phyloP scores from a whole-genome alignment of 805 yeast species.

The Nakazawaea laoshanensis region DNA sequence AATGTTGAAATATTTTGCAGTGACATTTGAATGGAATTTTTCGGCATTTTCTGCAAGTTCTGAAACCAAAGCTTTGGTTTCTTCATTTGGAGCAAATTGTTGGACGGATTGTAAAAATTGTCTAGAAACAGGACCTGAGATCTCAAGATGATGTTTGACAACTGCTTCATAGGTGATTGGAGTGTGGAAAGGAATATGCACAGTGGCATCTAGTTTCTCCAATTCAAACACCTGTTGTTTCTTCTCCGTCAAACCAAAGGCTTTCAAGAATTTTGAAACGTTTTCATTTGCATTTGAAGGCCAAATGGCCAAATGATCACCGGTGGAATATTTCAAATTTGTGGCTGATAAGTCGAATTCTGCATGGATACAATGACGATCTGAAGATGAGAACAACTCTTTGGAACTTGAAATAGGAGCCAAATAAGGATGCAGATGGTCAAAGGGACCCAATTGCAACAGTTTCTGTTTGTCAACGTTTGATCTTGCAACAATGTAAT shows the following conservation, averaged over 20 bases:
- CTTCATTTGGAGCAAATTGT: conserved; percentile 71
- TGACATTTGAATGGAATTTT: conserved; percentile 57
- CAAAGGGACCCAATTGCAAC: conserved; percentile 62
- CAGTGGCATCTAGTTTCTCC: conserved; percentile 64
- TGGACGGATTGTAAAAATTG: conserved; percentile 68
- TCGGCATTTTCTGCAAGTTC: conserved; percentile 61
- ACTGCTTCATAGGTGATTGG: conserved; percentile 89
- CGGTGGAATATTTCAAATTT: conserved; percentile 80
- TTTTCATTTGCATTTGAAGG: conserved; percentile 81
- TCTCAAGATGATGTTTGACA: conserved; percentile 80
- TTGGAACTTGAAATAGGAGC: conserved; percentile 54
- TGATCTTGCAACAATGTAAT: conserved; percentile 33
- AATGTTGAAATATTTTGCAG: conserved; percentile 53
- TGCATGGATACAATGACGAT: conserved; percentile 81
- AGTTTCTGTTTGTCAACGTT: conserved; percentile 18
- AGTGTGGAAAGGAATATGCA: conserved; percentile 46
- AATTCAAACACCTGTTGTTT: conserved; percentile 52
- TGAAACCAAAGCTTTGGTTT: conserved; percentile 37
- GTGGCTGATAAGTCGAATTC: conserved; percentile 78
- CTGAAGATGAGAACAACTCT: conserved; percentile 60
- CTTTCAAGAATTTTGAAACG: conserved; percentile 53
- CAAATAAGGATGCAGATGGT: conserved; percentile 72
- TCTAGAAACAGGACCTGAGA: conserved; percentile 89
- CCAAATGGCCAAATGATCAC: conserved; percentile 95
- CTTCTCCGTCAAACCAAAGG: conserved; percentile 51